Evolutionary conservation across 106 monocot species (phyloP).

Genomic region (Narthecium ossifragum): DNA sequence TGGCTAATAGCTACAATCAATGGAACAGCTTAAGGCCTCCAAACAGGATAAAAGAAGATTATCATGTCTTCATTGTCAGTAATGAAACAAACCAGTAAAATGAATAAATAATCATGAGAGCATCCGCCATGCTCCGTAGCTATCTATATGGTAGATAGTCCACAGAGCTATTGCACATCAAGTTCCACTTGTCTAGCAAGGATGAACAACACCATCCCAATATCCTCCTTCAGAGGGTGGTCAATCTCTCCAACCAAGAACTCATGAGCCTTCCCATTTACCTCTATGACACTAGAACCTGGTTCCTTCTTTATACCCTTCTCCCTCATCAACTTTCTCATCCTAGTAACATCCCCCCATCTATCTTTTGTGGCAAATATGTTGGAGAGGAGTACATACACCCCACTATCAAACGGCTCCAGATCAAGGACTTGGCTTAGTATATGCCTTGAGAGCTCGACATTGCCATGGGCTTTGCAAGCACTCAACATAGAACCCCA

Average conservation of each 20-base stretch:
- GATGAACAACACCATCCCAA: constrained; percentile 13
- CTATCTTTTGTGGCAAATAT: constrained; percentile 40
- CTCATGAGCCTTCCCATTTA: constrained; percentile 37
- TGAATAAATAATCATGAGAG: too few relatives aligned
- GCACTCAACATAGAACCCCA: constrained; percentile 55
- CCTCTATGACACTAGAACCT: constrained; percentile 49
- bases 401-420: constrained; percentile 38
- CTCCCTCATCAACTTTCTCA: constrained; percentile 49
- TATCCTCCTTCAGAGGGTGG: constrained; percentile 25
- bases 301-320: constrained; percentile 52
- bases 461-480: constrained; percentile 32
- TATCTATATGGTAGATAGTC: too few relatives aligned
- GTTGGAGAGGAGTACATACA: constrained; percentile 63
- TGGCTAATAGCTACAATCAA: too few relatives aligned
- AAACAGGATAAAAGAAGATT: too few relatives aligned
- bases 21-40: too few relatives aligned
- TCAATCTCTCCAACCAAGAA: constrained; percentile 40
- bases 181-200: constrained; percentile 42
- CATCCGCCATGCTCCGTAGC: too few relatives aligned
- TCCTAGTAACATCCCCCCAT: constrained; percentile 45
- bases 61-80: too few relatives aligned
- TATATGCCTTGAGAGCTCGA: constrained; percentile 28
- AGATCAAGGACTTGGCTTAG: constrained; percentile 23
- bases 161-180: constrained; percentile 14
- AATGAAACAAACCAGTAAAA: too few relatives aligned